Evolutionary conservation across 805 yeast species (phyloP), one percentile per base, ranked within the genome.

Genomic region (Starmerella gropengiesseri): DNA sequence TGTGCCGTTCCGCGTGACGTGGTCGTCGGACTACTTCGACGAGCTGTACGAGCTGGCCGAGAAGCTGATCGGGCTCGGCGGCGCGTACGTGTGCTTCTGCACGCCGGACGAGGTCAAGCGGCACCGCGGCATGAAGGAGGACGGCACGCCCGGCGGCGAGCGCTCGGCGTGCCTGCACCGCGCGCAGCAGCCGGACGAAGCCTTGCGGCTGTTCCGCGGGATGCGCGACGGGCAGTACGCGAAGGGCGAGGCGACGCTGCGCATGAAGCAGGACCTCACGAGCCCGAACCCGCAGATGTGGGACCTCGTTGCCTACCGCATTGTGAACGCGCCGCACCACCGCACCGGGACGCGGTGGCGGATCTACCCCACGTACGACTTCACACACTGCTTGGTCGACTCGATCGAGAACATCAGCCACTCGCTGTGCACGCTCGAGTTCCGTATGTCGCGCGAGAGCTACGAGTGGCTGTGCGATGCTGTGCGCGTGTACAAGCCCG

Each of bases 201-300:
- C 81, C 56, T 70, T 91, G 57, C 59, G 57, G 26, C 87, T 84
- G 61, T 91, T 91, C 64, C 74, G 95, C 60, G 78, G 73, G 45
- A 91, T 91, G 99, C 76, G 80, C 58, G 85, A 85, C 57, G 98
- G 98, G 32, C 68, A 70, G 50, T 91, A 81, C 65, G 70, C 74
- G 52, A 86, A 86, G 31, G 97, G 97, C 52, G 83, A 84, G 63
- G 97, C 95, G 23, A 85, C 86, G 9, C 71, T 91, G 60, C 80
- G 99, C 67, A 91, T 91, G 97, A 89, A 89, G 62, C 95, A 85
- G 70, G 95, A 91, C 58, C 67, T 91, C 50, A 60, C 63, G 7
- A 81, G 91, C 14, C 94, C 95, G 50, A 82, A 84, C 50, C 99
- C 99, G 14, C 98, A 91, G 67, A 91, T 91, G 98, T 91, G 99